A percentile compares a stretch with the other conserved stretches of the same genome.
Conservation (phyloP, 495 filamentous ascomycete species). For the Pyronema domesticum region DNA sequence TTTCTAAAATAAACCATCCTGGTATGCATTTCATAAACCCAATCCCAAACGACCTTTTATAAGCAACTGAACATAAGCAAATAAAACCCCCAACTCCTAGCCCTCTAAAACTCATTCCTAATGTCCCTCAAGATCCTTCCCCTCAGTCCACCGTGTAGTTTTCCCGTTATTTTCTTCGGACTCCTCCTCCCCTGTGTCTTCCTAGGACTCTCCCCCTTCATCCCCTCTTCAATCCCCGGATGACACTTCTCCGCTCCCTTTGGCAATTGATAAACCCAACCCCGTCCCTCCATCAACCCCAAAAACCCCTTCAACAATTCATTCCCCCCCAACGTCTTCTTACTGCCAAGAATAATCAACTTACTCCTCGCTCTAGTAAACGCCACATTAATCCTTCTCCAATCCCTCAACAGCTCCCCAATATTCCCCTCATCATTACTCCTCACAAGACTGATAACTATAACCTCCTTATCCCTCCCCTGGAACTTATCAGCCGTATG, state of each 20-base stretch:
- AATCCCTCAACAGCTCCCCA: constrained; percentile 79
- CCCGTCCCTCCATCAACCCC: constrained; percentile 48
- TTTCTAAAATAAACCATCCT: too few species aligned
- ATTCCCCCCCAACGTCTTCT: constrained; percentile 52
- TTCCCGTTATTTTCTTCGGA: constrained; percentile 2
- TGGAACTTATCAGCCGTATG: constrained; percentile 95
- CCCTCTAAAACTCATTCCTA: constrained; percentile 8
- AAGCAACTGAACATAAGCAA: too few species aligned
- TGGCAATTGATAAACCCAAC: constrained; percentile 61
- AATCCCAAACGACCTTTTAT: too few species aligned
- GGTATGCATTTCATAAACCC: too few species aligned
- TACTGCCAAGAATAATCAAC: constrained; percentile 68
- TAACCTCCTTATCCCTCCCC: constrained; percentile 81
- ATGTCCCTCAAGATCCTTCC: constrained; percentile 22
- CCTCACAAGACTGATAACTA: constrained; percentile 70
- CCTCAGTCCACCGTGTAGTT: background rate
- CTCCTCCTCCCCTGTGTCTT: constrained; percentile 20
- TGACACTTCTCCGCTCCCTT: constrained; percentile 46
- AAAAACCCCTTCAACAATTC: constrained; percentile 63
- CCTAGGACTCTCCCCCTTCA: constrained; percentile 19
- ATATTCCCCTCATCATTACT: constrained; percentile 64
- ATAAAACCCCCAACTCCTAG: too few species aligned
- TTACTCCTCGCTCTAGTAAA: constrained; percentile 84
- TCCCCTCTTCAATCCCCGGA: constrained; percentile 30
- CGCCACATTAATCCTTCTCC: constrained; percentile 86